These are phyloP conservation scores for Candida glaebosa DNA, from an alignment of 805 yeast species.

Conservation along the genomic window DNA sequence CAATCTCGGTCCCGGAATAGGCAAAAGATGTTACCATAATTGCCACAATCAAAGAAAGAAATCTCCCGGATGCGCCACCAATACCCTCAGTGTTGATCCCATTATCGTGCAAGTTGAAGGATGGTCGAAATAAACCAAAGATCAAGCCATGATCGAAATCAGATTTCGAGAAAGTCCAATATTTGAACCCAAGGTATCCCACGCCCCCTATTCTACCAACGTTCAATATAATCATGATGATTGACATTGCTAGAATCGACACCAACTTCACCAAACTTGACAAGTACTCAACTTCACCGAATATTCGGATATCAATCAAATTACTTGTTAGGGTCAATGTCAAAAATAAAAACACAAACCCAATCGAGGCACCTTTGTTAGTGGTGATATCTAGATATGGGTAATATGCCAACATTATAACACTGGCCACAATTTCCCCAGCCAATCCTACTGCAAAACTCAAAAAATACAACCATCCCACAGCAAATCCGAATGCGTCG, in stretches of 20 bases:
- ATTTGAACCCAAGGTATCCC: slow-evolving; percentile 56
- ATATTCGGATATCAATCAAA: slow-evolving; percentile 63
- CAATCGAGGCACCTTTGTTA: slow-evolving; percentile 40
- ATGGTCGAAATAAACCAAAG: slow-evolving; percentile 72
- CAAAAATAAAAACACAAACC: slow-evolving; percentile 63
- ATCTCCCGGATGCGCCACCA: slow-evolving; percentile 57
- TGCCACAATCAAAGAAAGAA: slow-evolving; percentile 59
- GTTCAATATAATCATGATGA: slow-evolving; percentile 64
- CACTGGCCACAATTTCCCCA: slow-evolving; percentile 76
- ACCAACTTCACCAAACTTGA: slow-evolving; percentile 57
- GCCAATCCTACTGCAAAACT: slow-evolving; percentile 73
- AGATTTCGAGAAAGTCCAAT: slow-evolving; percentile 59
- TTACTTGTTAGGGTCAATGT: slow-evolving; percentile 49
- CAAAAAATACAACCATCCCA: slow-evolving; percentile 72
- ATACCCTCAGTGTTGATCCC: slow-evolving; percentile 53
- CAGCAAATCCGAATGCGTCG: slow-evolving; percentile 72
- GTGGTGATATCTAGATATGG: slow-evolving; percentile 50
- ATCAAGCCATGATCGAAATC: slow-evolving; percentile 45
- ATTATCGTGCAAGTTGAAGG: slow-evolving; percentile 60
- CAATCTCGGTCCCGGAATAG: slow-evolving; percentile 79
- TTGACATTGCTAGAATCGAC: slow-evolving; percentile 49
- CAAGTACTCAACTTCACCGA: slow-evolving; percentile 71
- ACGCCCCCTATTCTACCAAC: slow-evolving; percentile 47
- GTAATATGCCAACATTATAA: slow-evolving; percentile 71
- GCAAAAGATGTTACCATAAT: slow-evolving; percentile 67